Percentiles rank a stretch among this genome's conserved stretches.
Evolutionary conservation across 192 early-diverging fungal species (phyloP).

Genomic region (Coemansia sp.): DNA sequence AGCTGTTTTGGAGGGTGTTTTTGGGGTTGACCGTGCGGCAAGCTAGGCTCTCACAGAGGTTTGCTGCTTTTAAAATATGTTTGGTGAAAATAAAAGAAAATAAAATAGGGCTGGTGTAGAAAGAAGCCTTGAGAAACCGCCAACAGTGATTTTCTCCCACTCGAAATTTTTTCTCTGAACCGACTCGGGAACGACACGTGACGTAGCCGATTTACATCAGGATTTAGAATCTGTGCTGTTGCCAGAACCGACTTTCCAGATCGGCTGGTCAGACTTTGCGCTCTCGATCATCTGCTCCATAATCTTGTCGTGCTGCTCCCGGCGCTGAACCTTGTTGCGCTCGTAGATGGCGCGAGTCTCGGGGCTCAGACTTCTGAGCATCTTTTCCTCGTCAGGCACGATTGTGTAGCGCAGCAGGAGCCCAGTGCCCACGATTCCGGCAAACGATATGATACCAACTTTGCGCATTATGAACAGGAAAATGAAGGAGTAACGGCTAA

Average conservation of each 20-base stretch:
- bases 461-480: constrained; percentile 3
- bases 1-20: too few species aligned
- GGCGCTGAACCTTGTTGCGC: constrained; percentile 41
- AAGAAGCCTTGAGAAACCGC: not conserved
- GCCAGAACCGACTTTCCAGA: constrained; percentile 27
- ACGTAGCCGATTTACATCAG: not conserved
- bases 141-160: not conserved
- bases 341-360: constrained; percentile 48
- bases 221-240: not conserved
- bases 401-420: constrained; percentile 50
- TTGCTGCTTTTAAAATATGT: too few species aligned
- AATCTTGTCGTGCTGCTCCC: constrained; percentile 42
- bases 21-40: too few species aligned
- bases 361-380: constrained; percentile 35
- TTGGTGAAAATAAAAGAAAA: not conserved
- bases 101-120: not conserved
- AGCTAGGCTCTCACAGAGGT: too few species aligned
- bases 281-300: constrained; percentile 51
- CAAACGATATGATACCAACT: constrained; percentile 20
- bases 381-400: constrained; percentile 44
- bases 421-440: constrained; percentile 38
- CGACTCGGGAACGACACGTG: constrained; percentile 1
- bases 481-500: not conserved
- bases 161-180: constrained; percentile 2
- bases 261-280: constrained; percentile 47